A percentile compares a stretch with the other conserved stretches of the same genome.
phyloP scores from a whole-genome alignment of 2,329 filamentous ascomycete species.

The Colletotrichum theobromicola region DNA sequence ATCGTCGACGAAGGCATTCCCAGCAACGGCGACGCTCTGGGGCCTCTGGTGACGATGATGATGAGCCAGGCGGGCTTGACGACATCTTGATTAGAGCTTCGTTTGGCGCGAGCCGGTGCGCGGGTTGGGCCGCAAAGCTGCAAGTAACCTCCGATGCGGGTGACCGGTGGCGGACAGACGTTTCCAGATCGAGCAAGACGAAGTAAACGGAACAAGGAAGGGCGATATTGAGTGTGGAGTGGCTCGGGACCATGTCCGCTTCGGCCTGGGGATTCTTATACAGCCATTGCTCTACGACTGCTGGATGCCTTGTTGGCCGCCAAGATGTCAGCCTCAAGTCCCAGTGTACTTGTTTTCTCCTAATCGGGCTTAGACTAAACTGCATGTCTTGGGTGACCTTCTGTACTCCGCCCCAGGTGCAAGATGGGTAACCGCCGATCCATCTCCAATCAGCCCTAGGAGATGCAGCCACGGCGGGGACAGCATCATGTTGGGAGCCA shows the following conservation, averaged over 20 bases:
- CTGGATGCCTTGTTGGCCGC: neutral
- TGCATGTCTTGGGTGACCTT: neutral
- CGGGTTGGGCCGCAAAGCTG: neutral
- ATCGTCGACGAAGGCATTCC: slow-evolving; percentile 44
- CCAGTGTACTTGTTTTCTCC: slow-evolving; percentile 18
- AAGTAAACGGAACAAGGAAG: neutral
- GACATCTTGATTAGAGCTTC: neutral
- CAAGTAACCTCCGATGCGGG: neutral
- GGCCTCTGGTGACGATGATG: neutral
- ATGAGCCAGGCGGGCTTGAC: neutral
- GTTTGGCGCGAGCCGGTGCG: neutral
- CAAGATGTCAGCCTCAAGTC: neutral
- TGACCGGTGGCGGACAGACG: neutral
- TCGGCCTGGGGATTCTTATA: slow-evolving; percentile 6
- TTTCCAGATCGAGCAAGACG: slow-evolving; percentile 6
- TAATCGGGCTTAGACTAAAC: neutral
- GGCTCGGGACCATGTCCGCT: neutral
- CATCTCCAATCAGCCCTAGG: neutral
- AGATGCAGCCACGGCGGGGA: neutral
- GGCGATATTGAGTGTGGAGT: neutral
- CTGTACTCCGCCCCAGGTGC: neutral
- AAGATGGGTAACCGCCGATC: neutral
- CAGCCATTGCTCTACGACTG: neutral
- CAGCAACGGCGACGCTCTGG: slow-evolving; percentile 37
- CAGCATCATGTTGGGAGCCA: neutral